Percentiles rank a stretch among this genome's conserved stretches.
phyloP scores from a whole-genome alignment of 495 filamentous ascomycete genomes.

The Daldinia grandis region DNA sequence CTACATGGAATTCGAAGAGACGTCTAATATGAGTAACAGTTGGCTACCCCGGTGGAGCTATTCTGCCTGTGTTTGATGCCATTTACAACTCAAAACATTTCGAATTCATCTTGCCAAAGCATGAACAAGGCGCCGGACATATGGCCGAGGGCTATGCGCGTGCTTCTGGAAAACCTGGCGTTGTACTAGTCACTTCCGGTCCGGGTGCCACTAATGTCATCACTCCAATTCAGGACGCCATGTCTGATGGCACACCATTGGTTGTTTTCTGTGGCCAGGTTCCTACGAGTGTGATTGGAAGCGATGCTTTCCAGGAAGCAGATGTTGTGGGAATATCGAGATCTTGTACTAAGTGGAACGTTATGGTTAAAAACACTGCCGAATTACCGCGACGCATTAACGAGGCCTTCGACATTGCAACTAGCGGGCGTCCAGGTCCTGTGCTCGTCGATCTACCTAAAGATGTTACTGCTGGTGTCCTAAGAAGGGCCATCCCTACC shows the following conservation, averaged over 20 bases:
- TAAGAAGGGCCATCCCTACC: constrained; percentile 74
- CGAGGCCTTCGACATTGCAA: constrained; percentile 87
- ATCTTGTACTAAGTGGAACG: constrained; percentile 86
- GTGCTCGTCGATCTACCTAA: constrained; percentile 83
- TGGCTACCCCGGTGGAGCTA: constrained; percentile 80
- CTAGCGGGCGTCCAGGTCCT: constrained; percentile 77
- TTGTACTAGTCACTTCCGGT: constrained; percentile 81
- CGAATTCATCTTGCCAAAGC: constrained; percentile 78
- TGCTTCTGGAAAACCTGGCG: constrained; percentile 76
- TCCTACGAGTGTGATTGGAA: constrained; percentile 74
- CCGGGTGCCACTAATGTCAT: constrained; percentile 82
- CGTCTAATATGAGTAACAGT: constrained; percentile 52
- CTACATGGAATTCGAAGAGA: constrained; percentile 38
- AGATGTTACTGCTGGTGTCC: constrained; percentile 74
- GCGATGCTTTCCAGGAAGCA: constrained; percentile 83
- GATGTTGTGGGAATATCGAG: constrained; percentile 80
- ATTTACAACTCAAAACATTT: constrained; percentile 85
- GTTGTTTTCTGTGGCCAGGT: constrained; percentile 85
- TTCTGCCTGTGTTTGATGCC: constrained; percentile 85
- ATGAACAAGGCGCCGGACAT: constrained; percentile 83
- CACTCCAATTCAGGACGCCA: constrained; percentile 80
- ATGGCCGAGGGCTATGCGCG: constrained; percentile 85
- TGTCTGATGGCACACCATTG: constrained; percentile 81
- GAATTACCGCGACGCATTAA: constrained; percentile 81
- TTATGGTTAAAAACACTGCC: constrained; percentile 81